Conservation (phyloP, 768 basidiomycete species). For the Collybiopsis luxurians region DNA sequence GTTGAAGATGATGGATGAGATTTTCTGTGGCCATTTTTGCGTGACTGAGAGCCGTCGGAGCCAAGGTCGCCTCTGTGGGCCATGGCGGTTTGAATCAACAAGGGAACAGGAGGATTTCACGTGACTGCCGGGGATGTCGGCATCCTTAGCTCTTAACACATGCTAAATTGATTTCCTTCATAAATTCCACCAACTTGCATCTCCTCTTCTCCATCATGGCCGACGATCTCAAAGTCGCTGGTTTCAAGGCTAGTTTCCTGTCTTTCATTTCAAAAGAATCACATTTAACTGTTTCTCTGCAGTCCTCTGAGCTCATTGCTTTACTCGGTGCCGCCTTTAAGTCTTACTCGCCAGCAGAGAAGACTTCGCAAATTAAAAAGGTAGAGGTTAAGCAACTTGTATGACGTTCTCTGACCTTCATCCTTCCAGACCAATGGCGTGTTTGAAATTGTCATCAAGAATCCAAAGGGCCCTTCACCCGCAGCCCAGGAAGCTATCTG, state of each 20-base stretch:
- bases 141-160: too few relatives aligned
- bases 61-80: neutral
- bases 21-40: neutral
- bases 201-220: slow-evolving; percentile 37
- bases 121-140: neutral
- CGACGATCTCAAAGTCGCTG: slow-evolving; percentile 59
- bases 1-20: neutral
- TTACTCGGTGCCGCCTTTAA: slow-evolving; percentile 51
- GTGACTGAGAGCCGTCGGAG: neutral
- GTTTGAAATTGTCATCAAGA: slow-evolving; percentile 82
- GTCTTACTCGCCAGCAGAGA: slow-evolving; percentile 57
- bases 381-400: slow-evolving; percentile 20
- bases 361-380: slow-evolving; percentile 72
- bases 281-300: neutral
- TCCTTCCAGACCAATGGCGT: slow-evolving; percentile 72
- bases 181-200: too few relatives aligned
- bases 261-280: too few relatives aligned
- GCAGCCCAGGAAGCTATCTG: slow-evolving; percentile 59
- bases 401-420: neutral
- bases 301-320: slow-evolving; percentile 70
- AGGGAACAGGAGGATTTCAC: neutral
- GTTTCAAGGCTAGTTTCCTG: slow-evolving; percentile 58
- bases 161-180: neutral
- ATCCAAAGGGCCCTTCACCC: slow-evolving; percentile 45
- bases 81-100: neutral